phyloP scores from a whole-genome alignment of 1,139 yeast species.

The Yamadazyma trypodendri region DNA sequence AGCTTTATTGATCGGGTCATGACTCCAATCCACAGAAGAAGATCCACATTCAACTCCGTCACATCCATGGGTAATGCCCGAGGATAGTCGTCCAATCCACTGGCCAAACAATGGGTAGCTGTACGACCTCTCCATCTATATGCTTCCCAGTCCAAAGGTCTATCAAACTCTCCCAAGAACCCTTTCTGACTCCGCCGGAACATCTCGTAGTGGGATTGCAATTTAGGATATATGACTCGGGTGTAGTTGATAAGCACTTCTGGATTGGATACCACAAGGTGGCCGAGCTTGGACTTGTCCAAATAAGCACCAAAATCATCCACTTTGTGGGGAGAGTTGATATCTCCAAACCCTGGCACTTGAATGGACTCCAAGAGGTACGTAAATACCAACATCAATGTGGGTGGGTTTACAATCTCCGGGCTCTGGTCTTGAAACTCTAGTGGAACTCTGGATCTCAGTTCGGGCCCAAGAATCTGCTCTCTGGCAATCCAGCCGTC shows the following conservation, averaged over 20 bases:
- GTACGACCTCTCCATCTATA: slow-evolving; percentile 97
- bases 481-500: slow-evolving; percentile 98
- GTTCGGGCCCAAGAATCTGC: slow-evolving; percentile 89
- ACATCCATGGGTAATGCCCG: slow-evolving; percentile 78
- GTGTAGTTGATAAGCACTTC: slow-evolving; percentile 64
- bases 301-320: slow-evolving; percentile 14
- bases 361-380: slow-evolving; percentile 53
- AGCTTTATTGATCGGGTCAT: slow-evolving; percentile 82
- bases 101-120: slow-evolving; percentile 78
- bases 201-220: slow-evolving; percentile 80
- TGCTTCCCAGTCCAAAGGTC: slow-evolving; percentile 57
- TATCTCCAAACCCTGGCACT: slow-evolving; percentile 14
- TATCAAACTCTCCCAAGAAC: slow-evolving; percentile 66
- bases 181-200: slow-evolving; percentile 83
- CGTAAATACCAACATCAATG: slow-evolving; percentile 77
- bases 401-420: slow-evolving; percentile 93
- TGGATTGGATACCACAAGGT: slow-evolving; percentile 56
- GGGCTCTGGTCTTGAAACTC: slow-evolving; percentile 87
- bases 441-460: slow-evolving; percentile 83
- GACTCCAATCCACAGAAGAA: slow-evolving; percentile 89
- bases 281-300: slow-evolving; percentile 36
- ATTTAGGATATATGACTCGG: slow-evolving; percentile 66
- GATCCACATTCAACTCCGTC: slow-evolving; percentile 88
- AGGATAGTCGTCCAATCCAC: slow-evolving; percentile 96
- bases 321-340: slow-evolving; percentile 23